Evolutionary conservation across 2,329 filamentous ascomycete species (phyloP), one percentile per base, ranked within the genome.

Genomic region (Monilinia laxa): DNA sequence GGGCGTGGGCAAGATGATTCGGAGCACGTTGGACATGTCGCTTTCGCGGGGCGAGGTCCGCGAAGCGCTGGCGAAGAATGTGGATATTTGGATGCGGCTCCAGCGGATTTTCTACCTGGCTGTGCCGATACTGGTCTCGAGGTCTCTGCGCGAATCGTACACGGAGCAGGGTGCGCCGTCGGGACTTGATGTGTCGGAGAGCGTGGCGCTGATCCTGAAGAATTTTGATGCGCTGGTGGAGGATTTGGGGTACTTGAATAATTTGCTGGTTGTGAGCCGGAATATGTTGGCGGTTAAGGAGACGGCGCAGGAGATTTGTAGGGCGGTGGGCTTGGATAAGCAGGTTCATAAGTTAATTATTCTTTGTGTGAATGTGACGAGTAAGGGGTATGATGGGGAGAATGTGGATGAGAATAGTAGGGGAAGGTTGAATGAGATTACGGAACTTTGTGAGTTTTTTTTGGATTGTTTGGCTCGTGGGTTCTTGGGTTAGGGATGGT

Each of bases 321-420:
- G 86, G 12, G 85, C 85, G 10, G 84, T 88, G 20, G 82, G 85
- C 64, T 88, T 89, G 69, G 86, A 89, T 71, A 85, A 87, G 72
- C 86, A 87, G 78, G 85, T 89, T 2, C 87, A 87, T 69, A 85
- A 87, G 74, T 83, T 87, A 2, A 86, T 89, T 68, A 85, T 87
- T 42, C 80, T 89, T 11, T 89, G 87, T 71, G 84, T 88, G 25
- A 88, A 88, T 73, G 85, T 89, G 31, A 87, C 86, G 0, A 88
- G 85, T 73, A 89, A 89, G 74, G 86, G 86, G 6, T 89, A 87
- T 69, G 86, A 89, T 69, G 85, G 85, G 10, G 86, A 89, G 73
- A 71, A 77, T 86, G 78, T 80, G 58, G 86, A 88, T 69, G 85
- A 88, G 56, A 75, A 77, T 4, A 85, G 84, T 49, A 81, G 85